Evolutionary conservation across 495 filamentous ascomycete species (phyloP).

Genomic region (Geoglossum glabrum): DNA sequence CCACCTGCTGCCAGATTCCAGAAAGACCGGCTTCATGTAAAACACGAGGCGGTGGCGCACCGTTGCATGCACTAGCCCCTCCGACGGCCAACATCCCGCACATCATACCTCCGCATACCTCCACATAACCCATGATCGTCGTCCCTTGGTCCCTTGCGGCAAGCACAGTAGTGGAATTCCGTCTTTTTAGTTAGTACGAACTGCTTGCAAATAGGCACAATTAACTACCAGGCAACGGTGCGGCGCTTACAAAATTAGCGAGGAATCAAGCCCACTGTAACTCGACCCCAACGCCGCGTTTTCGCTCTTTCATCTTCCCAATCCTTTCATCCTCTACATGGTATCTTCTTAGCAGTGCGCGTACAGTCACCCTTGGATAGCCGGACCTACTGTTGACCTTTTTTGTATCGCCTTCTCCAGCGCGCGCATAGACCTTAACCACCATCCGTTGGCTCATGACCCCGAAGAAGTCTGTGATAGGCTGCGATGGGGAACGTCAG

Average conservation of each 20-base stretch:
- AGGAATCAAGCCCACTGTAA: background rate
- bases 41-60: background rate
- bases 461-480: background rate
- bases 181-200: background rate
- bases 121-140: no score
- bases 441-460: background rate
- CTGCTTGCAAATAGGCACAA: background rate
- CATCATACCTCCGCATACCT: no score
- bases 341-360: background rate
- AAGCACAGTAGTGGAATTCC: background rate
- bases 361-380: background rate
- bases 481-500: conserved; percentile 75
- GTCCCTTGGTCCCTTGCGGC: no score
- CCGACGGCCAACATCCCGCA: background rate
- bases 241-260: background rate
- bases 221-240: background rate
- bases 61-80: background rate
- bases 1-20: background rate
- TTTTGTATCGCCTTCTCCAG: background rate
- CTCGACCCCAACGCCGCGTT: background rate
- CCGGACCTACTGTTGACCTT: background rate
- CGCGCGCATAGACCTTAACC: background rate
- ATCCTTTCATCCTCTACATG: background rate
- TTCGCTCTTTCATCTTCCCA: background rate
- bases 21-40: background rate